These are phyloP conservation scores for Coemansia sp. DNA, from an alignment of 192 early-diverging fungal genomes.

Conservation along the genomic window DNA sequence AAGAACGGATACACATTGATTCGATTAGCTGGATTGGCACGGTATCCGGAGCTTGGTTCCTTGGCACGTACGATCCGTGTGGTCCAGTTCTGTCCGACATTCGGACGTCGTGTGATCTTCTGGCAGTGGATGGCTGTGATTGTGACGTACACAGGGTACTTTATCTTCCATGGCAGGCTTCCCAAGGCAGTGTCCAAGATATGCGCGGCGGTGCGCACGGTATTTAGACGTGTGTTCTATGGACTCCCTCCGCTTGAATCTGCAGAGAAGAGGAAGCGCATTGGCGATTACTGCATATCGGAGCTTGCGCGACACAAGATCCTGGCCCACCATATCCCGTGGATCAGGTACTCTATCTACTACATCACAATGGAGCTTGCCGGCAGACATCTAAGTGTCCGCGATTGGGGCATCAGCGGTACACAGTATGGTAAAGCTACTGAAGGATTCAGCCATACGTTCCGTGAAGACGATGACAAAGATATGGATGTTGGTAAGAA, in stretches of 20 bases:
- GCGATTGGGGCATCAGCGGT: conserved; percentile 10
- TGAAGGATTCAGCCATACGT: not conserved
- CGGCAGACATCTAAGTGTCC: conserved; percentile 8
- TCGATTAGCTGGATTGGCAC: conserved; percentile 8
- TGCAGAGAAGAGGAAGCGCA: not conserved
- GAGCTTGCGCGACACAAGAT: conserved; percentile 27
- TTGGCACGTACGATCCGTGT: conserved; percentile 3
- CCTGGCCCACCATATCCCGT: conserved; percentile 15
- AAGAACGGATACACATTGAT: conserved; percentile 8
- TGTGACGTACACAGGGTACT: not conserved
- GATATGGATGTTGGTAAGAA: not conserved
- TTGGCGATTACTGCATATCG: conserved; percentile 21
- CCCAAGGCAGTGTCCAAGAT: not conserved
- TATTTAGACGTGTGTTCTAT: not conserved
- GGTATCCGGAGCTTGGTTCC: conserved; percentile 20
- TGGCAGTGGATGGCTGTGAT: conserved; percentile 23
- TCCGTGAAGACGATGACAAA: not conserved
- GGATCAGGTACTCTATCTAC: conserved; percentile 28
- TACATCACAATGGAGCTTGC: conserved; percentile 18
- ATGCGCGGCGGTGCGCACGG: not conserved
- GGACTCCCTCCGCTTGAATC: not conserved
- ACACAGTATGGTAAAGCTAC: not conserved
- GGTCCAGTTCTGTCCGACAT: conserved; percentile 15
- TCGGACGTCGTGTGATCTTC: conserved; percentile 19
- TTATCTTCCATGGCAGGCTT: not conserved